Evolutionary conservation across 106 monocot genomes (phyloP), one percentile per base, ranked within the genome.

Genomic region (Apostasia ramifera): DNA sequence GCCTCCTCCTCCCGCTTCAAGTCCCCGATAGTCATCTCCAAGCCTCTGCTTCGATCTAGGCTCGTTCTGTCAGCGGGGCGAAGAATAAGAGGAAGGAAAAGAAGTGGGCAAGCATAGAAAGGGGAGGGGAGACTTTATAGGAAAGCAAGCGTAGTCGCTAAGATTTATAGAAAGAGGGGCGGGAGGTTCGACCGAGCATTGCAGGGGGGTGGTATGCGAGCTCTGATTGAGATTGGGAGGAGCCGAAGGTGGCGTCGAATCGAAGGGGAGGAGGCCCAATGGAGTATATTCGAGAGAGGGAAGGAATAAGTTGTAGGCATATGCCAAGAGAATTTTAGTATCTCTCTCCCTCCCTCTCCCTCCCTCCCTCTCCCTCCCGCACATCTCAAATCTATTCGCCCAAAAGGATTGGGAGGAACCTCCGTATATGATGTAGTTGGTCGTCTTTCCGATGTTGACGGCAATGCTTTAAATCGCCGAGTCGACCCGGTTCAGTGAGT

Each of bases 1-100:
- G n/a, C 58, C 54, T 44, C 73, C 10, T 65, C 73, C 2, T 73
- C 71, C 6, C 45, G 50, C 4, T 50, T 61, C 41, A 53, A 8
- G 26, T 67, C 66, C 39, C 52, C 67, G 26, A 15, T 66, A 8
- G 51, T 67, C 74, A 74, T 74, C 7, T 11, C 40, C 10, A 2
- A 6, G 9, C 37, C 59, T 26, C 26, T 26, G 26, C 26, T 26
- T 26, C 26, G 26, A 26, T 26, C 26, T 26, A 26, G 10, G 52
- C 52, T 52, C 52, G 10, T 4, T 10, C 10, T 6, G 52, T 10
- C 10, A 52, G 52, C 52, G 4, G 10, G 52, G 7, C 10, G 4
- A 10, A 52, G 52, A 0, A 52, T 4, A 52, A 64, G 41, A 11
- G 3, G 63, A n/a, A 64, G 5, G 47, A 1, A 15, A 41, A 47